A percentile compares a stretch with the other conserved stretches of the same genome.
Conservation (phyloP, 2,329 filamentous ascomycete genomes). For the Verticillium nubilum region DNA sequence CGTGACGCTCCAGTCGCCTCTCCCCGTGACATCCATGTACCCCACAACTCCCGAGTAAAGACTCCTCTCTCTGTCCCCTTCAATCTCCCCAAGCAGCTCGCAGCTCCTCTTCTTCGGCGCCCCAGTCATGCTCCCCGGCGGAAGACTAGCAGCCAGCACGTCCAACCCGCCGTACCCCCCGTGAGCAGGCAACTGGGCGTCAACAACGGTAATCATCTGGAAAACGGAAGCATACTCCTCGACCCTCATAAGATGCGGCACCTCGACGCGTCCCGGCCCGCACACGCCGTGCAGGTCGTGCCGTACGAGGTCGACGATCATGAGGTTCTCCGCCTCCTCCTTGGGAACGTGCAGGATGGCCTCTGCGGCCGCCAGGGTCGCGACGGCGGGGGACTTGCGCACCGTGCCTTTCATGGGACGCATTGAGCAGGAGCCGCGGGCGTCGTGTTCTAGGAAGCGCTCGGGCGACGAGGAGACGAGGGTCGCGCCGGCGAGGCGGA, state of each 20-base stretch:
- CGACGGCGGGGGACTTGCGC: conserved; percentile 60
- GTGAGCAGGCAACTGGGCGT: conserved; percentile 52
- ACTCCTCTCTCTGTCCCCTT: conserved; percentile 58
- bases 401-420: conserved; percentile 96
- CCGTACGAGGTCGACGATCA: conserved; percentile 96
- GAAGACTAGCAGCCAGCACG: conserved; percentile 70
- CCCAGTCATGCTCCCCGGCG: conserved; percentile 93
- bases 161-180: conserved; percentile 59
- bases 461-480: conserved; percentile 83
- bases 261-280: conserved; percentile 65
- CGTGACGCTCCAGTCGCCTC: conserved; percentile 85
- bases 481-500: conserved; percentile 64
- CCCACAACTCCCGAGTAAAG: conserved; percentile 87
- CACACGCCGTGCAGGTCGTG: conserved; percentile 88
- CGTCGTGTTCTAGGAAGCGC: conserved; percentile 64
- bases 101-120: conserved; percentile 92
- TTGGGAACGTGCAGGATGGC: conserved; percentile 73
- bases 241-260: conserved; percentile 75
- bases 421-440: conserved; percentile 63
- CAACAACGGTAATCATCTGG: conserved; percentile 84
- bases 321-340: conserved; percentile 91
- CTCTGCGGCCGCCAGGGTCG: conserved; percentile 68
- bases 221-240: conserved; percentile 90
- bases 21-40: conserved; percentile 80
- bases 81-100: conserved; percentile 69